These are phyloP conservation scores for Ambrosia hybrid DNA, from an alignment of 140 eudicot species.

Conservation along the genomic window DNA sequence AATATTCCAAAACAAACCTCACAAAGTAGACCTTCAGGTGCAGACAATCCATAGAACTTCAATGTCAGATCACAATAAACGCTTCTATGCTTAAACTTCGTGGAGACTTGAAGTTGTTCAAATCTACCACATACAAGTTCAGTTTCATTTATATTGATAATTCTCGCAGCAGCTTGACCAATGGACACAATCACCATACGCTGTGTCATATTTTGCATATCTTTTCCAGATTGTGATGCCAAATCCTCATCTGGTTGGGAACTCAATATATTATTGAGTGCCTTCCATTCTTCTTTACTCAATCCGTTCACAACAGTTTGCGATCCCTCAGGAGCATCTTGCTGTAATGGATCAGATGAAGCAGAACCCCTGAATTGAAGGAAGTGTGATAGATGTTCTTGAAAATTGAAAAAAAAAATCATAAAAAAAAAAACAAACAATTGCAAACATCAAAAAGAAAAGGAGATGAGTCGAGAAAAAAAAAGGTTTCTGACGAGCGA, in stretches of 20 bases:
- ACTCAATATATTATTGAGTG: slow-evolving; percentile 83
- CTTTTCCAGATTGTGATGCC: slow-evolving; percentile 61
- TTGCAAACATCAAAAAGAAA: background rate
- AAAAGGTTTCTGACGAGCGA: slow-evolving; percentile 10
- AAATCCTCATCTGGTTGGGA: slow-evolving; percentile 90
- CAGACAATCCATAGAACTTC: slow-evolving; percentile 83
- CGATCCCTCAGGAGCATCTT: slow-evolving; percentile 50
- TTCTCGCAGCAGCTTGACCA: slow-evolving; percentile 86
- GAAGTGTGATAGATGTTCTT: slow-evolving; percentile 17
- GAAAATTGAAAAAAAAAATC: background rate
- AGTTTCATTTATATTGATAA: slow-evolving; percentile 48
- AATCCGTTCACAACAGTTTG: slow-evolving; percentile 50
- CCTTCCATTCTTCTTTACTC: slow-evolving; percentile 97
- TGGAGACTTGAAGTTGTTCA: slow-evolving; percentile 77
- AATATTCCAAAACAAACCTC: slow-evolving; percentile 57
- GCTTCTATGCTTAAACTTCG: slow-evolving; percentile 83
- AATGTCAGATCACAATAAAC: slow-evolving; percentile 75
- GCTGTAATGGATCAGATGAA: slow-evolving; percentile 38
- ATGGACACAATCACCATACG: slow-evolving; percentile 71
- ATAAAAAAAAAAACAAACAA: background rate
- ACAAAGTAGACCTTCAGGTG: slow-evolving; percentile 98
- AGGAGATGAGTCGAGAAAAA: background rate
- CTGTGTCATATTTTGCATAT: slow-evolving; percentile 66
- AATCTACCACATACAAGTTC: slow-evolving; percentile 93
- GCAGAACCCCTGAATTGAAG: slow-evolving; percentile 56